Conservation (phyloP, 345 rosid species). For the Capsella bursapastoris region DNA sequence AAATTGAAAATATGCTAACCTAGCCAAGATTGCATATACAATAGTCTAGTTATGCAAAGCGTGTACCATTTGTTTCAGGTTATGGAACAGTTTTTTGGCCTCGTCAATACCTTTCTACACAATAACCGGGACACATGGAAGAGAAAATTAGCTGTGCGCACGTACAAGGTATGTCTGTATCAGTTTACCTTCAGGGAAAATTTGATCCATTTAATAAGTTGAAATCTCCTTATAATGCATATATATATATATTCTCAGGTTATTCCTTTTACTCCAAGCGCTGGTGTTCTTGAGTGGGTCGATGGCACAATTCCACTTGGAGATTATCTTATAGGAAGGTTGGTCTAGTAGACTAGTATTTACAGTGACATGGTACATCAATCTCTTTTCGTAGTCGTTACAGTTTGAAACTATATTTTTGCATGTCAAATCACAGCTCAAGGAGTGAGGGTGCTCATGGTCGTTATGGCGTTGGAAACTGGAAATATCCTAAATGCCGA, state of each 20-base stretch:
- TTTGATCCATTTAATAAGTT: constrained; percentile 26
- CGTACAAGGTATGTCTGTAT: constrained; percentile 72
- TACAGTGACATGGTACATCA: constrained; percentile 17
- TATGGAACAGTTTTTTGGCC: constrained; percentile 96
- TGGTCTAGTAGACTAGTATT: constrained; percentile 16
- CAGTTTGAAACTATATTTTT: constrained; percentile 6
- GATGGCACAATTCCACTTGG: constrained; percentile 96
- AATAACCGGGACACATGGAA: constrained; percentile 88
- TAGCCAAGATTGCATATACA: constrained; percentile 23
- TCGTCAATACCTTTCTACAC: constrained; percentile 85
- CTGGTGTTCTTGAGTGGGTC: constrained; percentile 99
- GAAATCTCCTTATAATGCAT: neutral
- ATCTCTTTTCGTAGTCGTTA: constrained; percentile 19
- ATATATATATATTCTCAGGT: constrained; percentile 55
- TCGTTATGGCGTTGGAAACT: constrained; percentile 82
- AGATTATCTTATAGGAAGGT: constrained; percentile 96
- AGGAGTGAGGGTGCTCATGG: constrained; percentile 94
- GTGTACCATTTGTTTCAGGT: constrained; percentile 61
- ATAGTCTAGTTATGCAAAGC: constrained; percentile 31
- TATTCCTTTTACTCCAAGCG: constrained; percentile 97
- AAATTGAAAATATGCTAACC: constrained; percentile 21
- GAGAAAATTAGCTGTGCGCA: constrained; percentile 86
- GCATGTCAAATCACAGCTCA: constrained; percentile 56
- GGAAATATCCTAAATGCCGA: constrained; percentile 83
- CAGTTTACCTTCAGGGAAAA: constrained; percentile 16